Percentiles rank a stretch among this genome's conserved stretches.
Evolutionary conservation across 768 basidiomycete genomes (phyloP).

Genomic region (Ramaria sp.): DNA sequence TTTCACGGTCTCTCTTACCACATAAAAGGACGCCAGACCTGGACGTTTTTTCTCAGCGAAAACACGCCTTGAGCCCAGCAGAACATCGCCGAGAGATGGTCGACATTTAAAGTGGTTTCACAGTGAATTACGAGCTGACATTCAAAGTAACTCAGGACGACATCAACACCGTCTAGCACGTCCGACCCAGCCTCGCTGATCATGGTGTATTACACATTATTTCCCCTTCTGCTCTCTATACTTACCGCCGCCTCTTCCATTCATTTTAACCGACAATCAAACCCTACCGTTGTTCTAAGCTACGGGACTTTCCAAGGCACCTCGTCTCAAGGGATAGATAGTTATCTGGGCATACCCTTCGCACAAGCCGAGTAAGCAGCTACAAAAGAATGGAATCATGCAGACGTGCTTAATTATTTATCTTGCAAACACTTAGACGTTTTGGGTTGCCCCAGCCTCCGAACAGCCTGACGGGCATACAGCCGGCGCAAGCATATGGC

Average conservation of each 20-base stretch:
- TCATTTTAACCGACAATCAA: not conserved
- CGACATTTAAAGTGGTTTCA: too few species aligned
- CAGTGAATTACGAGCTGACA: too few species aligned
- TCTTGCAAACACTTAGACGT: not conserved
- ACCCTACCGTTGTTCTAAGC: constrained; percentile 20
- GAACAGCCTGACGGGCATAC: constrained; percentile 22
- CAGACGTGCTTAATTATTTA: not conserved
- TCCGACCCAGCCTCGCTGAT: too few species aligned
- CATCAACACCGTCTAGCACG: too few species aligned
- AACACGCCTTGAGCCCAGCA: too few species aligned
- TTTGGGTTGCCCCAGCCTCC: constrained; percentile 9
- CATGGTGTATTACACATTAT: not conserved
- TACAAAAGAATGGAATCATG: too few species aligned
- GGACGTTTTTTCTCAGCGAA: too few species aligned
- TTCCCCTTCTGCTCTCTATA: not conserved
- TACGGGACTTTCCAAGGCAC: constrained; percentile 21
- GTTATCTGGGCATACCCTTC: constrained; percentile 33
- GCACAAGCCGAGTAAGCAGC: constrained; percentile 27
- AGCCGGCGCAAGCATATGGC: constrained; percentile 27
- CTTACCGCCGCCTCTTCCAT: not conserved
- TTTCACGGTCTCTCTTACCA: too few species aligned
- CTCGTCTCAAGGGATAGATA: constrained; percentile 14
- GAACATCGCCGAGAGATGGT: too few species aligned
- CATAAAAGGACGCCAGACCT: too few species aligned
- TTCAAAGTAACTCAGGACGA: too few species aligned